Conservation (phyloP, 805 yeast genomes). For the Blastobotrys chiropterorum region DNA sequence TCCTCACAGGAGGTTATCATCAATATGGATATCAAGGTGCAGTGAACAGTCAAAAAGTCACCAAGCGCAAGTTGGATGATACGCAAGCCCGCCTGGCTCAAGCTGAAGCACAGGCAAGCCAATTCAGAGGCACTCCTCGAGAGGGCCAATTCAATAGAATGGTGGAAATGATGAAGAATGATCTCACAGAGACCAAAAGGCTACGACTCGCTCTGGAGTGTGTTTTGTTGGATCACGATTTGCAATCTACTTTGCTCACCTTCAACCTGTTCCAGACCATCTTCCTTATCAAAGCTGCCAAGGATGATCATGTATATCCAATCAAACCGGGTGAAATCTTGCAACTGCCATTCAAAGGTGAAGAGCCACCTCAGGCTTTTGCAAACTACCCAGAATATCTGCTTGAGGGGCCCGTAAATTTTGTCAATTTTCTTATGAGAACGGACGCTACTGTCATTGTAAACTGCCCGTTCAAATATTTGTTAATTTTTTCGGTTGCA, state of each 20-base stretch:
- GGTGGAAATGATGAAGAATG: constrained; percentile 43
- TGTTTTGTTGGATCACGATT: constrained; percentile 48
- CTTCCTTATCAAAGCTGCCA: constrained; percentile 64
- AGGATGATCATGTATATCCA: constrained; percentile 49
- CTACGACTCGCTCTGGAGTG: constrained; percentile 55
- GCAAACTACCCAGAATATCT: constrained; percentile 79
- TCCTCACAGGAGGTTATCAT: constrained; percentile 64
- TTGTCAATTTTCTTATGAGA: constrained; percentile 43
- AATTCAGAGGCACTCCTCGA: constrained; percentile 19
- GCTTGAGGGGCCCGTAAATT: constrained; percentile 73
- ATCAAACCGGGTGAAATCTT: neutral
- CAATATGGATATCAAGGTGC: constrained; percentile 90
- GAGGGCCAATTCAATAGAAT: constrained; percentile 25
- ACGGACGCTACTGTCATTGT: constrained; percentile 52
- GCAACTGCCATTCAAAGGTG: constrained; percentile 12
- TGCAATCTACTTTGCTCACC: constrained; percentile 67
- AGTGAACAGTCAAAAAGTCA: constrained; percentile 47
- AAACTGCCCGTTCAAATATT: constrained; percentile 18
- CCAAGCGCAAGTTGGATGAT: constrained; percentile 45
- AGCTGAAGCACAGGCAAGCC: constrained; percentile 37
- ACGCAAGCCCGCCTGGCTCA: constrained; percentile 44
- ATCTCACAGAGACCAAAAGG: constrained; percentile 36
- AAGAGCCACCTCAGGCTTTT: constrained; percentile 46
- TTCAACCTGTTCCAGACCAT: constrained; percentile 70
- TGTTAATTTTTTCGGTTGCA: constrained; percentile 64